Evolutionary conservation across 768 basidiomycete species (phyloP).

Genomic region (Candolleomyces eurysporus): DNA sequence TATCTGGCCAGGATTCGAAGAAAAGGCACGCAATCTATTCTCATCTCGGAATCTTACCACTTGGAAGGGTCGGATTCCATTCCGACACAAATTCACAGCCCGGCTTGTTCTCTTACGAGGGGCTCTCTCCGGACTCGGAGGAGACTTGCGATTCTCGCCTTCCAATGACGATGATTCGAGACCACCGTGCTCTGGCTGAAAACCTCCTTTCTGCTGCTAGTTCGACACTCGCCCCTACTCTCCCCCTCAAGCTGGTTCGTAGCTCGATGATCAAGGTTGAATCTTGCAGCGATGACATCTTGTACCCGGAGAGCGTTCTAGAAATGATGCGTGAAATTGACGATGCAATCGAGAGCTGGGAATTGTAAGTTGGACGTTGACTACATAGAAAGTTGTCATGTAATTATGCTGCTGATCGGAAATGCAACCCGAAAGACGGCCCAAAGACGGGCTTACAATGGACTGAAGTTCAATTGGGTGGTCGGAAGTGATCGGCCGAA

Average conservation of each 20-base stretch:
- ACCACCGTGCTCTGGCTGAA: not conserved
- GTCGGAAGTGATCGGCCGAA: conserved; percentile 11
- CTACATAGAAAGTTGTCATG: not conserved
- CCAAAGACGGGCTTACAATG: conserved; percentile 6
- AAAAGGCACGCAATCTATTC: conserved; percentile 41
- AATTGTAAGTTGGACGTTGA: not conserved
- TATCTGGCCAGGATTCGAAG: conserved; percentile 4
- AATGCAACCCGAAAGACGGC: too few relatives aligned
- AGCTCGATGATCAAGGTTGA: not conserved
- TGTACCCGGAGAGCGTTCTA: conserved; percentile 27
- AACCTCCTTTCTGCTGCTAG: not conserved
- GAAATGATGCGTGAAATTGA: conserved; percentile 34
- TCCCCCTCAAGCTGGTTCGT: conserved; percentile 4
- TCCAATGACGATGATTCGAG: not conserved
- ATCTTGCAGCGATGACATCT: not conserved
- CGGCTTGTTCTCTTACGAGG: not conserved
- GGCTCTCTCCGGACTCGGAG: not conserved
- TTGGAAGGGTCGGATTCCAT: conserved; percentile 6
- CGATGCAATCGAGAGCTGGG: conserved; percentile 31
- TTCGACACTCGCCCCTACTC: not conserved
- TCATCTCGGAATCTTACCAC: conserved; percentile 24
- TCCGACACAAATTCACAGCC: not conserved
- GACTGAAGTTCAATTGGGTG: conserved; percentile 11
- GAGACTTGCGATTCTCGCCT: not conserved
- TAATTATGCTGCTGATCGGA: not conserved